Percentiles rank a stretch among this genome's conserved stretches.
These are phyloP conservation scores for Tritrichomonas foetus DNA, from an alignment of 208 protist genomes.

Conservation along the genomic window DNA sequence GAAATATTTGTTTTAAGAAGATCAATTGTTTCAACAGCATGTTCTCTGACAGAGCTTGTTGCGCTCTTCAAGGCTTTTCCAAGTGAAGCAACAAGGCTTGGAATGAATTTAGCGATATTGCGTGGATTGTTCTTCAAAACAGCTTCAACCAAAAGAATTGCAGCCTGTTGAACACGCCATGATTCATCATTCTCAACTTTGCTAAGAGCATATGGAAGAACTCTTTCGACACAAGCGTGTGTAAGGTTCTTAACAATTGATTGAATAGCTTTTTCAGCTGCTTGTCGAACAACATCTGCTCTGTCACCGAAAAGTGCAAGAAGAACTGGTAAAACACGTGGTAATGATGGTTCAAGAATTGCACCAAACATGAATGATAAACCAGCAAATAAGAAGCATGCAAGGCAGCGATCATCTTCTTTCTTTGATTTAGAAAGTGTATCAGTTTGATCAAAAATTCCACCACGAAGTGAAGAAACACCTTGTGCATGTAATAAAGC, in stretches of 20 bases:
- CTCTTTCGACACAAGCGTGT: neutral
- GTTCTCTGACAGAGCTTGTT: neutral
- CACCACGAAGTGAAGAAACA: neutral
- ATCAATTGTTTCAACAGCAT: neutral
- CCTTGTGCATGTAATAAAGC: neutral
- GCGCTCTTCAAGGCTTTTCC: neutral
- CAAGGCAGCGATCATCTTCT: neutral
- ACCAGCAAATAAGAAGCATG: neutral
- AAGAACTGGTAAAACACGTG: neutral
- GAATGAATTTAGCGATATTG: neutral
- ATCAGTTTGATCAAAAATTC: neutral
- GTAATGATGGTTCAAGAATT: neutral
- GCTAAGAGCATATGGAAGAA: constrained; percentile 13
- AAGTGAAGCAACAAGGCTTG: neutral
- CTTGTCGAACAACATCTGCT: neutral
- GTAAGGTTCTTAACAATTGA: constrained; percentile 20
- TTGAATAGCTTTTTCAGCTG: neutral
- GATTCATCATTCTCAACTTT: constrained; percentile 37
- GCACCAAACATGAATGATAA: constrained; percentile 7
- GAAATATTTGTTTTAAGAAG: neutral
- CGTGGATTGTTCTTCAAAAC: neutral
- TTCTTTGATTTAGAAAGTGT: neutral
- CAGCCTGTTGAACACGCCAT: constrained; percentile 4
- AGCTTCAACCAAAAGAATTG: neutral
- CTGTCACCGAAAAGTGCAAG: neutral